These are phyloP conservation scores for Hagleromyces aurorensis DNA, from an alignment of 805 yeast genomes.

Conservation along the genomic window DNA sequence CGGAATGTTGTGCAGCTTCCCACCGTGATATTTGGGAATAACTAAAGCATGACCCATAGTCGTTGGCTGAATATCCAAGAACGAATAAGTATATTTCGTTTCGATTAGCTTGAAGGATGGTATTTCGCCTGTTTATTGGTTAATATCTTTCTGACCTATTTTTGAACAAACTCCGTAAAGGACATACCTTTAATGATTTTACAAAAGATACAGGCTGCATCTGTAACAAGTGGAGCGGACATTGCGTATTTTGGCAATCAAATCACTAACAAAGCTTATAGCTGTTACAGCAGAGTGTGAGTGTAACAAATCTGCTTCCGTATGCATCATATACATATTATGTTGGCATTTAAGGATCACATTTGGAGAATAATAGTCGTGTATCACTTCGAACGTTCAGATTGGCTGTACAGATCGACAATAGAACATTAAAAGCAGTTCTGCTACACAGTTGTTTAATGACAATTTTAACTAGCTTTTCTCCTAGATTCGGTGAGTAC, in stretches of 20 bases:
- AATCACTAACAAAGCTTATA: no score
- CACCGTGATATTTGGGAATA: slow-evolving; percentile 92
- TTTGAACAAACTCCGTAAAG: background rate
- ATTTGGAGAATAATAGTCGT: no score
- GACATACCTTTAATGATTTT: slow-evolving; percentile 76
- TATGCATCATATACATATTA: no score
- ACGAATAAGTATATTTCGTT: slow-evolving; percentile 73
- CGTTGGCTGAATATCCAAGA: slow-evolving; percentile 90
- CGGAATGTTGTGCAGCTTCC: slow-evolving; percentile 83
- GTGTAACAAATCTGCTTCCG: no score
- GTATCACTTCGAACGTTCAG: no score
- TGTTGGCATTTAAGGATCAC: no score
- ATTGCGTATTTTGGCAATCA: slow-evolving; percentile 6
- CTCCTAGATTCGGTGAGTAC: no score
- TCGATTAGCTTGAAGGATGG: slow-evolving; percentile 89
- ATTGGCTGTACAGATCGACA: no score
- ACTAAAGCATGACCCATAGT: slow-evolving; percentile 81
- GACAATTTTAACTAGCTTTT: no score
- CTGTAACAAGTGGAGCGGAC: slow-evolving; percentile 26
- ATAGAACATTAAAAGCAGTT: no score
- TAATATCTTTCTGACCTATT: background rate
- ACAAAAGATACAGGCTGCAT: slow-evolving; percentile 81
- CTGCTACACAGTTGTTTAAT: no score
- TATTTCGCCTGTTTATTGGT: slow-evolving; percentile 58
- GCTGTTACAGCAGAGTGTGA: no score